Base-by-base conservation (phyloP, 2,329 filamentous ascomycete genomes). In the Colletotrichum sp. region DNA sequence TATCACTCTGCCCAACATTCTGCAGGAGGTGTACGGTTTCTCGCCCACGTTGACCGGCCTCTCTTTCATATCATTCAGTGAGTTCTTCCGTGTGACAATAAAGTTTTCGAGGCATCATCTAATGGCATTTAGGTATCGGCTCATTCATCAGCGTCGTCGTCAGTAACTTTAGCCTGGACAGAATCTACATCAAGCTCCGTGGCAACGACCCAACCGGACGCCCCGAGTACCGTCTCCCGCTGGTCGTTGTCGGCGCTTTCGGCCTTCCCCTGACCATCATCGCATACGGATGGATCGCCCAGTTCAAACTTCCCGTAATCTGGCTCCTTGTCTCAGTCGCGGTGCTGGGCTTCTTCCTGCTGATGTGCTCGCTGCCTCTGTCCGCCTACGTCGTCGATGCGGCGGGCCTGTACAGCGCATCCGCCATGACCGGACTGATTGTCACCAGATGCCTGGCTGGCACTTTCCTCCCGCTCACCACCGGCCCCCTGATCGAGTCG, bases 341-440 rank as follows among this genome's bases (percentile, higher is more conserved):
- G 4, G n/a, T 88, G 2, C 80, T 90, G 7, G 90, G 90, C 13
- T 80, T 84, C 24, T 83, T 85, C 6, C 80, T 90, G 3, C 82
- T 89, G 65, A 80, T 92, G 3, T 84, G 84, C 6, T 83, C 88
- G 63, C 80, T 92, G 24, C 90, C 90, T 0, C 72, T 92, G 3
- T 88, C 87, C 72, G 86, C 90, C 0, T 92, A 92, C 77, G 85
- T 92, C 1, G 90, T 92, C 3, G 90, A 92, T 75, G 89, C 90
- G 0, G 90, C 88, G 73, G 89, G 90, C 0, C 74, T 89, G 7
- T 92, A 90, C 78, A 88, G 90, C 2, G 90, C 90, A 0, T 91
- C 89, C 13, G 90, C 90, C 3, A 86, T 92, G 84, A 92, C 90
- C 0, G 89, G 88, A 1, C 79, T 92, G 7, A 90, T 92, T 72